A percentile compares a stretch with the other conserved stretches of the same genome.
These are phyloP conservation scores for Pseudogymnoascus verrucosus DNA, from an alignment of 2,329 filamentous ascomycete species.

Conservation along the genomic window DNA sequence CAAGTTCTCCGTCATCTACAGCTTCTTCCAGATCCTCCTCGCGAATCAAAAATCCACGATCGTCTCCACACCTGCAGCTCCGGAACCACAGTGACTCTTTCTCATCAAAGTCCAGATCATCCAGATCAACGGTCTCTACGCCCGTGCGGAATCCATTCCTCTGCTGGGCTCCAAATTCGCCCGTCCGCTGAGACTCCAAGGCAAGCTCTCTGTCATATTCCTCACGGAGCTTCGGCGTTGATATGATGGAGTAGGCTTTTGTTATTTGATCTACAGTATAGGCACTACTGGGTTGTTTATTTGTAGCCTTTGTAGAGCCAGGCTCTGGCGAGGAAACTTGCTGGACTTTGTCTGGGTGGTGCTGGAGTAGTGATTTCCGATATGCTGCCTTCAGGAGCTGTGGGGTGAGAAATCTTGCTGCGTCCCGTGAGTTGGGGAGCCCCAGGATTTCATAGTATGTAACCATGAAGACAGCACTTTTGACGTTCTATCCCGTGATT, in stretches of 20 bases:
- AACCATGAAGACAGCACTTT: slow-evolving; percentile 20
- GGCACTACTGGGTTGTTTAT: slow-evolving; percentile 19
- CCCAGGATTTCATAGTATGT: slow-evolving; percentile 56
- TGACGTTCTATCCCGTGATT: not conserved
- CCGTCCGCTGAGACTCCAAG: slow-evolving; percentile 19
- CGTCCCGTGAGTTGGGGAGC: slow-evolving; percentile 42
- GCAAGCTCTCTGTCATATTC: slow-evolving; percentile 48
- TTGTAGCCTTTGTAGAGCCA: slow-evolving; percentile 4
- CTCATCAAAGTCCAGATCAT: slow-evolving; percentile 52
- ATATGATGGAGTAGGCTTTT: slow-evolving; percentile 49
- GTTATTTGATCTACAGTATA: slow-evolving; percentile 59
- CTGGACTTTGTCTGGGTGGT: slow-evolving; percentile 55
- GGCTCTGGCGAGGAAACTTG: slow-evolving; percentile 14
- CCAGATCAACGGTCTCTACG: slow-evolving; percentile 56
- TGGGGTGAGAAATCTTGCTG: slow-evolving; percentile 35
- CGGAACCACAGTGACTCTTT: slow-evolving; percentile 43
- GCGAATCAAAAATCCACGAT: slow-evolving; percentile 48
- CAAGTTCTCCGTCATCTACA: slow-evolving; percentile 49
- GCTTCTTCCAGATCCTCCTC: slow-evolving; percentile 54
- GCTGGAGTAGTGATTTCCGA: slow-evolving; percentile 52
- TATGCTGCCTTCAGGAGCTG: slow-evolving; percentile 55
- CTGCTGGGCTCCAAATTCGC: slow-evolving; percentile 12
- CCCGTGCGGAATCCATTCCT: slow-evolving; percentile 44
- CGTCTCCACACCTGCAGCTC: slow-evolving; percentile 56
- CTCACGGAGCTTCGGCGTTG: slow-evolving; percentile 38